phyloP scores from a whole-genome alignment of 495 filamentous ascomycete species.

The Chaetomium tenue region DNA sequence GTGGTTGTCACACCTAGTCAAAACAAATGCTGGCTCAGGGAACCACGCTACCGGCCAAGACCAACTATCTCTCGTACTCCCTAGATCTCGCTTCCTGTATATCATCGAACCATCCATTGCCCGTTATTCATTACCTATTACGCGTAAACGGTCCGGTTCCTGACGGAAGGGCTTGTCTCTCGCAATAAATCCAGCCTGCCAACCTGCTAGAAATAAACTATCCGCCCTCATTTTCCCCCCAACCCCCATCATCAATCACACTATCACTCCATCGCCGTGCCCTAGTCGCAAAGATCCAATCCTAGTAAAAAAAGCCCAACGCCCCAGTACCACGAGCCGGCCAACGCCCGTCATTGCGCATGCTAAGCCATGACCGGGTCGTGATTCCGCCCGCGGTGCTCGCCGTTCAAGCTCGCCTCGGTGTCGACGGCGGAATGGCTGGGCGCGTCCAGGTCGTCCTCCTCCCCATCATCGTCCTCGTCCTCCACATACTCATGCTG shows the following conservation, averaged over 20 bases:
- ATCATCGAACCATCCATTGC: conserved; percentile 6
- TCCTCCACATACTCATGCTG: conserved; percentile 61
- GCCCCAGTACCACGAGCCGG: background rate
- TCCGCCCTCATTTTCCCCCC: background rate
- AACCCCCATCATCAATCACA: background rate
- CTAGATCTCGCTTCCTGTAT: background rate
- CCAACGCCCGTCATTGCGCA: background rate
- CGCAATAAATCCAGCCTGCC: conserved; percentile 1
- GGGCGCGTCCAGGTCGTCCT: conserved; percentile 49
- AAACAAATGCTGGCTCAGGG: too few species aligned
- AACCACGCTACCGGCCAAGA: background rate
- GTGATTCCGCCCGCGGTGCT: conserved; percentile 47
- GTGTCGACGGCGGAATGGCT: conserved; percentile 45
- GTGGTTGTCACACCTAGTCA: too few species aligned
- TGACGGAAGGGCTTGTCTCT: background rate
- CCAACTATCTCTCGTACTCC: background rate
- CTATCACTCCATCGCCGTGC: background rate
- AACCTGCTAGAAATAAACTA: background rate
- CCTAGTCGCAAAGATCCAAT: background rate
- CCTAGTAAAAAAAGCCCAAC: background rate
- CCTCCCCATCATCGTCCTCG: conserved; percentile 55
- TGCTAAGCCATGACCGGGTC: conserved; percentile 36
- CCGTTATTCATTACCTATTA: conserved; percentile 27
- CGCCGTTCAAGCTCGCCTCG: conserved; percentile 47
- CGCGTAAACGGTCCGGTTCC: background rate